A percentile compares a stretch with the other conserved stretches of the same genome.
These are phyloP conservation scores for Phaseolus lunatus DNA, from an alignment of 306 rosid genomes.

Conservation along the genomic window DNA sequence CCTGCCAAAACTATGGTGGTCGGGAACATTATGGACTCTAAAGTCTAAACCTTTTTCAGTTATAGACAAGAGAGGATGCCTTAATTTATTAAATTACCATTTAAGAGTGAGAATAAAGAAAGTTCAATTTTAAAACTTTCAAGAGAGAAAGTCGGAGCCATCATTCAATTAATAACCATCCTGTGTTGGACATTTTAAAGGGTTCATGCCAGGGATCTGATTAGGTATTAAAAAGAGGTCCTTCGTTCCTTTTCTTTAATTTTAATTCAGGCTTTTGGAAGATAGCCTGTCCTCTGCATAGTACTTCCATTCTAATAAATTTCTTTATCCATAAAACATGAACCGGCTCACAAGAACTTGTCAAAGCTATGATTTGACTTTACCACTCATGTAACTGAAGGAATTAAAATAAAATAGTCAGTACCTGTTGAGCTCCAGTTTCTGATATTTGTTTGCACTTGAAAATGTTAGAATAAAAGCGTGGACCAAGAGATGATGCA, in stretches of 20 bases:
- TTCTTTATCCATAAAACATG: constrained; percentile 6
- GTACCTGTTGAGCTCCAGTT: constrained; percentile 99
- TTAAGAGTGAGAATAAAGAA: neutral
- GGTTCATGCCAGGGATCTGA: neutral
- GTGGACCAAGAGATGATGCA: constrained; percentile 98
- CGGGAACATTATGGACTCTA: neutral
- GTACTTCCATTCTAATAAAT: constrained; percentile 12
- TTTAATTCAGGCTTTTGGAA: constrained; percentile 8
- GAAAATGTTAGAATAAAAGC: constrained; percentile 90
- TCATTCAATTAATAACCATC: constrained; percentile 21
- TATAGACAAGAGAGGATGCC: neutral
- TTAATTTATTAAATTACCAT: neutral
- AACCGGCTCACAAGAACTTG: constrained; percentile 19
- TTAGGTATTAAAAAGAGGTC: neutral
- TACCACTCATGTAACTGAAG: constrained; percentile 24
- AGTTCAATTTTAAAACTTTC: neutral
- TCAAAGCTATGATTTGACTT: constrained; percentile 22
- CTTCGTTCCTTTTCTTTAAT: neutral
- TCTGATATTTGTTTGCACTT: constrained; percentile 99
- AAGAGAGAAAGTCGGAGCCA: neutral
- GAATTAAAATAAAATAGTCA: constrained; percentile 14
- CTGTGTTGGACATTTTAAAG: neutral
- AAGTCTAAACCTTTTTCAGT: neutral
- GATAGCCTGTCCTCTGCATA: neutral
- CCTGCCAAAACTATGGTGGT: neutral